Conservation (phyloP, 306 rosid species). For the Corylus avellana region DNA sequence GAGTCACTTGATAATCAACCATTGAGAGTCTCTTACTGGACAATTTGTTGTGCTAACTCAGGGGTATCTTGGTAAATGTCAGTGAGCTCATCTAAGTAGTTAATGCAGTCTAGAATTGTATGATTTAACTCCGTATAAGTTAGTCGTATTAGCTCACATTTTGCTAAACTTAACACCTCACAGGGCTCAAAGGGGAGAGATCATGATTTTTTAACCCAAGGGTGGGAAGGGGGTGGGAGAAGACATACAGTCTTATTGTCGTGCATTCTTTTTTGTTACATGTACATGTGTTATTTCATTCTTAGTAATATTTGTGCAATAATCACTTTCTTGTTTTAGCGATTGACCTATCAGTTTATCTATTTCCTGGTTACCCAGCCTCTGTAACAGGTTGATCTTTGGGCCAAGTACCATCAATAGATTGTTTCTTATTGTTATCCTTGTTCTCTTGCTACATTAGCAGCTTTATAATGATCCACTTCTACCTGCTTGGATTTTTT, state of each 20-base stretch:
- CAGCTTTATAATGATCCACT: background rate
- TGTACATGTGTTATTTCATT: background rate
- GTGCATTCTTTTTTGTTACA: background rate
- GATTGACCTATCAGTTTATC: background rate
- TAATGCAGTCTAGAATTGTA: slow-evolving; percentile 1
- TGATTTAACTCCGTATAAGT: background rate
- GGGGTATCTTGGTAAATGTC: background rate
- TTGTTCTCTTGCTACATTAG: background rate
- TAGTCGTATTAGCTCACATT: background rate
- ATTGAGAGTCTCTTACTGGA: background rate
- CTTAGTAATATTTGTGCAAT: background rate
- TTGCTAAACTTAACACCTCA: background rate
- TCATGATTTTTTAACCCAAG: background rate
- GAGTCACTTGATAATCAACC: background rate
- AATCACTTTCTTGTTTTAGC: background rate
- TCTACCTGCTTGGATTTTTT: background rate
- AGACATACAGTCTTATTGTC: background rate
- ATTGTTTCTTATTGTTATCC: background rate
- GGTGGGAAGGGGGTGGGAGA: background rate
- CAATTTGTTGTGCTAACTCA: background rate
- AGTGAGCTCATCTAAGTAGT: background rate
- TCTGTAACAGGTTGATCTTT: background rate
- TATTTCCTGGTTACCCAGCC: background rate
- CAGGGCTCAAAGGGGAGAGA: background rate
- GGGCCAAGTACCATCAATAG: background rate